Percentiles rank a stretch among this genome's conserved stretches.
Evolutionary conservation across 148 eudicot genomes (phyloP).

Genomic region (Rhododendron simsii): DNA sequence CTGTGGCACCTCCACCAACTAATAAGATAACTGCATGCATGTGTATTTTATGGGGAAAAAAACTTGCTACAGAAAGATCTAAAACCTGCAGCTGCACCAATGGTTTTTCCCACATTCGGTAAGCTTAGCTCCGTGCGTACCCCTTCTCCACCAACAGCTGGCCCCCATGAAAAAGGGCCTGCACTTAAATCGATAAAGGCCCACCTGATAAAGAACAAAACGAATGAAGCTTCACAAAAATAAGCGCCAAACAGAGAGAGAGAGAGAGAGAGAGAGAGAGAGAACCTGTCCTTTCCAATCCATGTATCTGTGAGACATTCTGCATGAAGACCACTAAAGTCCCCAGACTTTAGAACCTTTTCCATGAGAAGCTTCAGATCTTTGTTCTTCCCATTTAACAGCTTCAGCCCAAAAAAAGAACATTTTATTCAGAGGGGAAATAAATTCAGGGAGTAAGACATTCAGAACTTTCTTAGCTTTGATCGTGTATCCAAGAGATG

Average conservation of each 20-base stretch:
- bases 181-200: slow-evolving; percentile 90
- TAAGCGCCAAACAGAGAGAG: not conserved
- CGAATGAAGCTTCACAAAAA: slow-evolving; percentile 11
- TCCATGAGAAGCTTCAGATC: slow-evolving; percentile 59
- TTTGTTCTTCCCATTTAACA: slow-evolving; percentile 60
- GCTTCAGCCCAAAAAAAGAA: slow-evolving; percentile 28
- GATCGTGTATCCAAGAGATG: not conserved
- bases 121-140: slow-evolving; percentile 93
- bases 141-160: slow-evolving; percentile 98
- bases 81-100: slow-evolving; percentile 86
- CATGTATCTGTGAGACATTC: slow-evolving; percentile 96
- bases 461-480: not conserved
- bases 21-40: not conserved
- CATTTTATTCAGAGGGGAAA: not conserved
- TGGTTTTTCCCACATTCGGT: slow-evolving; percentile 84
- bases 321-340: slow-evolving; percentile 58
- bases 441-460: not conserved
- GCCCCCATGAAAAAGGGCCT: slow-evolving; percentile 98
- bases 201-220: slow-evolving; percentile 55
- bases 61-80: not conserved
- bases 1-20: not conserved
- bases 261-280: not conserved
- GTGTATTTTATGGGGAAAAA: not conserved
- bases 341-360: slow-evolving; percentile 70
- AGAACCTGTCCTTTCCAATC: slow-evolving; percentile 86